Evolutionary conservation across 2,329 filamentous ascomycete species (phyloP), one percentile per base, ranked within the genome.

Genomic region (Pseudogymnoascus pannorum): DNA sequence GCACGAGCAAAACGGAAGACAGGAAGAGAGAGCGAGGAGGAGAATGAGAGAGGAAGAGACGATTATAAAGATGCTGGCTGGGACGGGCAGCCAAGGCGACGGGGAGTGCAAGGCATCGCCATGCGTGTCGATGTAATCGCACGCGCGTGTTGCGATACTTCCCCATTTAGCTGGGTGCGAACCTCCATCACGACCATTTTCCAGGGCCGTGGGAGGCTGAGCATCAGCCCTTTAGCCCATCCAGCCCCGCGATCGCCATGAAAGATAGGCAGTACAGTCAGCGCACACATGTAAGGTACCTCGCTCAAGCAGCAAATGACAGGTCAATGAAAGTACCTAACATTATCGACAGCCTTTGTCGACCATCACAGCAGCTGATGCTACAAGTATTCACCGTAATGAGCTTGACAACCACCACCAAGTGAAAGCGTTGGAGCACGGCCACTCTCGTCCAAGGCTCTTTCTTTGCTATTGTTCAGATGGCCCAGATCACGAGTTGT

Each of bases 121-220:
- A 54, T 54, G 48, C 48, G 48, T 26, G 16, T 31, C 48, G 24
- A 54, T 33, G 48, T 8, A 54, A 54, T 54, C 48, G 48, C 48
- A 54, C 48, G 48, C 48, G 48, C 48, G 12, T 26, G 2, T n/a
- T 54, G 48, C 9, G 26, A 54, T 54, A 20, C n/a, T 54, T 54
- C 48, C 48, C 48, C 9, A 54, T 54, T 54, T 54, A 33, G 48
- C 26, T 54, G 48, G 48, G 48, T 16, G 48, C 26, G 26, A 33
- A 33, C 48, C 0, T 33, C 26, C 26, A 33, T 54, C 26, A 31
- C 26, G 1, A 14, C 16, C 26, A 54, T 33, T 54, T 33, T 31
- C n/a, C 9, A 33, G 48, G 3, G 26, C 48, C n/a, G 16, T 54
- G 48, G 31, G 48, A 54, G 48, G 48, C 48, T 54, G 48, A 54